Conservation (phyloP, 805 yeast species). For the Pichia thaimueangensis region DNA sequence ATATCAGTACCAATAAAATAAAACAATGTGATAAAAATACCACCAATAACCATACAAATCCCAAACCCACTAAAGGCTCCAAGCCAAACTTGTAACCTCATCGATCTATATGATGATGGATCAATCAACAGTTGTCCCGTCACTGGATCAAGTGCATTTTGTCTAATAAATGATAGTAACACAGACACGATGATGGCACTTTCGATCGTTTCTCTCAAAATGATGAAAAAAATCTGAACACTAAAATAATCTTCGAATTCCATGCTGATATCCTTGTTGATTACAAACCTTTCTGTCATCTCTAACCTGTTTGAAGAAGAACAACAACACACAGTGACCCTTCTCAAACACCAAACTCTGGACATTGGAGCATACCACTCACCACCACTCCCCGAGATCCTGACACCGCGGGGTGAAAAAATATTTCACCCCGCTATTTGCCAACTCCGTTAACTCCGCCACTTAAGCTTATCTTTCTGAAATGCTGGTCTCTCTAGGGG, state of each 20-base stretch:
- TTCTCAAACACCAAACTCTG: too few relatives aligned
- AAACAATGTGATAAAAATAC: conserved; percentile 60
- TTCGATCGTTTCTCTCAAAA: conserved; percentile 67
- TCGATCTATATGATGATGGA: conserved; percentile 31
- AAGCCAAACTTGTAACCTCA: conserved; percentile 69
- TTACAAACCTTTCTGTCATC: too few relatives aligned
- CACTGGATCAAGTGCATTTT: conserved; percentile 36
- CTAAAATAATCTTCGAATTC: conserved; percentile 51
- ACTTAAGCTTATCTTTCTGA: too few relatives aligned
- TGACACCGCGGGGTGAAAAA: too few relatives aligned
- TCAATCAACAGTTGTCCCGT: conserved; percentile 23
- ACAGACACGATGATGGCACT: conserved; percentile 73
- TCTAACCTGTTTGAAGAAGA: background rate
- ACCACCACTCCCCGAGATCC: too few relatives aligned
- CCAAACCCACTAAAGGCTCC: conserved; percentile 72
- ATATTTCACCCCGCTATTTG: too few relatives aligned
- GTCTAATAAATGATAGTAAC: conserved; percentile 61
- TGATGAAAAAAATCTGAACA: conserved; percentile 67
- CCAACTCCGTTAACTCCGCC: too few relatives aligned
- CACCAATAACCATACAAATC: conserved; percentile 68
- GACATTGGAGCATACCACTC: too few relatives aligned
- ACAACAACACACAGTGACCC: background rate
- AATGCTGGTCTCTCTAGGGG: too few relatives aligned
- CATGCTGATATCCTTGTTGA: background rate
- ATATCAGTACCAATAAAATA: conserved; percentile 75